Base-by-base conservation (phyloP, 2,329 filamentous ascomycete genomes). In the Xylariaceae sp. region DNA sequence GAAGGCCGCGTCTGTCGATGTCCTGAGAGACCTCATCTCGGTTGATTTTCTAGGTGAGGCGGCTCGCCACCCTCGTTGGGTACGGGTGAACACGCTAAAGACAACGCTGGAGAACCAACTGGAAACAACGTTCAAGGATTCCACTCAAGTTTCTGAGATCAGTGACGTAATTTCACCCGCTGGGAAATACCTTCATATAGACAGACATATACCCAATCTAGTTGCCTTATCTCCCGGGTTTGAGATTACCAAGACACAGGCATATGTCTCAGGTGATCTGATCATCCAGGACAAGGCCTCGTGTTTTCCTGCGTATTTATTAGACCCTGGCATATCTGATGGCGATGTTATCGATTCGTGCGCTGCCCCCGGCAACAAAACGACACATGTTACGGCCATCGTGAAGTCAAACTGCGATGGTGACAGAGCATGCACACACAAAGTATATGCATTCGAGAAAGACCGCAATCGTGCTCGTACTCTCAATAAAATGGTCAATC, bases 201-300 rank as follows among this genome's bases (percentile, higher is more conserved):
- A 97, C 59, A 71, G 78, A 5, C 79, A 95, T 59, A 80, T 98
- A 6, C 89, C 91, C 1, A 83, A 93, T 56, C 74, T 98, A 3
- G 65, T 98, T 6, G 93, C 90, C 2, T 70, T 95, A 1, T 83
- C 88, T 2, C 80, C 85, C 1, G 75, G 77, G 2, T 74, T 78
- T 29, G 87, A 95, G 59, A 72, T 96, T 35, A 84, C 82, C 17
- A 85, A 83, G 50, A 84, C 81, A 6, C 67, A 77, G 12, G 85
- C 89, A 0, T 97, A 97, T 65, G 76, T 71, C 12, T 72, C 77
- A 1, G 92, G 92, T 1, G 77, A 82, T 37, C 80, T 97, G 42
- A 95, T 97, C 48, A 72, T 97, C 20, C 93, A 98, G 64, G 93
- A 97, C 61, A 97, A 96, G 66, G 92, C 93, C 0, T 96, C 91